Base-by-base conservation (phyloP, 106 monocot genomes). In the Chionographis japonica region DNA sequence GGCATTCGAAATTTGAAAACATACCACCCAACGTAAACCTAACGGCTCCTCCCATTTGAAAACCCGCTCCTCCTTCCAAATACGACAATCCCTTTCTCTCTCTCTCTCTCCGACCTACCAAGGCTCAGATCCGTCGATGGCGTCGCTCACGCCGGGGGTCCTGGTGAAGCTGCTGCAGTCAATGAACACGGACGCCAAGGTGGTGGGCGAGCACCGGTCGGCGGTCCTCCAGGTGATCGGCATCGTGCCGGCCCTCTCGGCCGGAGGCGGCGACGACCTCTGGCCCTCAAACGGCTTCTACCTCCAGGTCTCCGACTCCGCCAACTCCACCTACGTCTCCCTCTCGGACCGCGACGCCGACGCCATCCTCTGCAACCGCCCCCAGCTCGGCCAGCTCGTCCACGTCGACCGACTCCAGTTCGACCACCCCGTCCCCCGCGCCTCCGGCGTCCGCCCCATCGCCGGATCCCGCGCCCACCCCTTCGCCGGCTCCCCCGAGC, bases 161-260 rank as follows among this genome's bases (percentile, higher is more conserved):
- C 89, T 97, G n/a, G 83, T 93, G 19, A 93, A 85, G 72, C 98
- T 93, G 37, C 98, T 93, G 27, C 98, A 97, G 36, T 85, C 98
- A 18, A 97, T 97, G 94, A 76, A 92, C 74, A 69, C 75, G 36
- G 82, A 84, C 60, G 43, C 78, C 38, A 77, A 78, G 50, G 78
- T 78, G 16, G 60, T 61, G 16, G 82, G 82, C 59, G 85, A 90
- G 70, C 98, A 90, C 78, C 87, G 98, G 0, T 93, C 92, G 18
- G 76, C 84, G 1, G 64, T 93, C 38, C 87, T 98, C 56, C 98
- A 98, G 69, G 82, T 98, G 15, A 85, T 74, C 55, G 93, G 83
- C 52, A 87, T 98, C 72, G 79, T 83, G 37, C 92, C 98, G 2
- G 87, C 93, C 20, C 78, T 83, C 27, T 56, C 85, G 5, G 83